phyloP scores from a whole-genome alignment of 495 filamentous ascomycete species.

The Tuber calosporum region DNA sequence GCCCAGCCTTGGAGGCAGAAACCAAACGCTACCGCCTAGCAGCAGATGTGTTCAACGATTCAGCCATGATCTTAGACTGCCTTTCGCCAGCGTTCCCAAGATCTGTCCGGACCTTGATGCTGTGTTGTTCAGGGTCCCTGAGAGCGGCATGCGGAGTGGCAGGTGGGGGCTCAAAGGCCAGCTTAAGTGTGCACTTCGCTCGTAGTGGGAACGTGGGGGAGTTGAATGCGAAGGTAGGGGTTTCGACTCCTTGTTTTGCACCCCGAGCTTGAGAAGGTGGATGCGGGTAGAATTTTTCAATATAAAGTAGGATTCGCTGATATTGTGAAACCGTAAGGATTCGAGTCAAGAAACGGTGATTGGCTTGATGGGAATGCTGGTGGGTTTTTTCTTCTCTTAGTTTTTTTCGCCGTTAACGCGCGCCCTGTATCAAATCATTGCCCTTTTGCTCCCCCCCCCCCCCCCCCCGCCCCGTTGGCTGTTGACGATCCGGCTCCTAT shows the following conservation, averaged over 20 bases:
- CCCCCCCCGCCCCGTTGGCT: neutral
- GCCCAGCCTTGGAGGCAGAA: constrained; percentile 83
- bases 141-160: constrained; percentile 82
- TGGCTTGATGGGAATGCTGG: constrained; percentile 80
- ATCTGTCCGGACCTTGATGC: constrained; percentile 56
- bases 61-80: constrained; percentile 81
- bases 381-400: constrained; percentile 43
- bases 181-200: constrained; percentile 86
- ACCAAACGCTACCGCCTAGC: constrained; percentile 88
- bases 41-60: constrained; percentile 89
- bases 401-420: constrained; percentile 17
- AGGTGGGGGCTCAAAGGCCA: constrained; percentile 82
- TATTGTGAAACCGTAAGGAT: constrained; percentile 57
- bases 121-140: constrained; percentile 70
- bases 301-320: constrained; percentile 13
- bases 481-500: neutral
- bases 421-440: constrained; percentile 4
- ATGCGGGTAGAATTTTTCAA: constrained; percentile 4
- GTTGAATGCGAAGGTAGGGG: constrained; percentile 60
- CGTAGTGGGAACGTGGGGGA: constrained; percentile 82
- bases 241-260: neutral
- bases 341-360: constrained; percentile 94
- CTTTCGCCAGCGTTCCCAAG: constrained; percentile 73
- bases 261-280: neutral
- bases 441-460: neutral